phyloP scores from a whole-genome alignment of 148 eudicot genomes.

The Fagopyrum esculentum region DNA sequence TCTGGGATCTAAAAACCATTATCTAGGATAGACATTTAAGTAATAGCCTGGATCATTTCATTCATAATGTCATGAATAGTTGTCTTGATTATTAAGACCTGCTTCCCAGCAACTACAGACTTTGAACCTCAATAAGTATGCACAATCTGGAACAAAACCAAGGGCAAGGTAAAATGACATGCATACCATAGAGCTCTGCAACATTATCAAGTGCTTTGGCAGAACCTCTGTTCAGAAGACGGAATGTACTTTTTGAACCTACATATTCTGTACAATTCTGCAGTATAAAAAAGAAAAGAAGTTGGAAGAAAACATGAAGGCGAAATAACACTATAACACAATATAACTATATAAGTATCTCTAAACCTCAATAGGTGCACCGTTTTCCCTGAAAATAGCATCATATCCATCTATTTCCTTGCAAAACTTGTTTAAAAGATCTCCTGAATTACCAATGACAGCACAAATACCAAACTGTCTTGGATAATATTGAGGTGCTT shows the following conservation, averaged over 20 bases:
- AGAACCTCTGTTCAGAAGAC: slow-evolving; percentile 94
- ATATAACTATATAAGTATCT: slow-evolving; percentile 13
- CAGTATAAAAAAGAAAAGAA: slow-evolving; percentile 16
- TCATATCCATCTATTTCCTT: slow-evolving; percentile 84
- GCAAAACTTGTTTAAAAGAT: slow-evolving; percentile 84
- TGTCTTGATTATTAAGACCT: slow-evolving; percentile 76
- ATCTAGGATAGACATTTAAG: background rate
- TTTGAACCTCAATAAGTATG: slow-evolving; percentile 6
- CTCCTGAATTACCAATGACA: slow-evolving; percentile 94
- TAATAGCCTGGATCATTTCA: slow-evolving; percentile 83
- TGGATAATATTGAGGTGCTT: slow-evolving; percentile 73
- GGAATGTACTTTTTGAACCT: slow-evolving; percentile 90
- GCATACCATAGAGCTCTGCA: slow-evolving; percentile 82
- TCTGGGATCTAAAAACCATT: background rate
- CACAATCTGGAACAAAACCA: background rate
- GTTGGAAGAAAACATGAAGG: background rate
- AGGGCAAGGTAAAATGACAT: slow-evolving; percentile 14
- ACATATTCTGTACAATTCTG: slow-evolving; percentile 84
- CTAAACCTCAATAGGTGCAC: slow-evolving; percentile 86
- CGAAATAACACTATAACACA: background rate
- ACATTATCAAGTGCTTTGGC: slow-evolving; percentile 99
- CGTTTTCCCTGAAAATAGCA: slow-evolving; percentile 79
- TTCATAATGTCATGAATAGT: slow-evolving; percentile 96
- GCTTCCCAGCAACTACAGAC: slow-evolving; percentile 73
- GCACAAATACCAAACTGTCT: slow-evolving; percentile 76